Evolutionary conservation across 306 rosid genomes (phyloP), one percentile per base, ranked within the genome.

Genomic region (Vigna trinervia): DNA sequence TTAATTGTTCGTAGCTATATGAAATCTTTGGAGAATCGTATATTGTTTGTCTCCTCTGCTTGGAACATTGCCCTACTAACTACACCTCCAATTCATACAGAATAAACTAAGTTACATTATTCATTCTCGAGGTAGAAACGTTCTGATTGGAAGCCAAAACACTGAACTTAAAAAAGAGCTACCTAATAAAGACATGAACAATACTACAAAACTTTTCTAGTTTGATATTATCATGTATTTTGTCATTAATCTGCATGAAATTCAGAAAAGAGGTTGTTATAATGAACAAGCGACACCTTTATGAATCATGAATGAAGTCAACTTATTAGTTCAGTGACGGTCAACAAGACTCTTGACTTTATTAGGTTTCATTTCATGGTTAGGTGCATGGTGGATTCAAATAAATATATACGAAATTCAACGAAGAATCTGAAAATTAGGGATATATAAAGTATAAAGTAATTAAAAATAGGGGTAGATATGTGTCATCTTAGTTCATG

Each of bases 271-370:
- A 6, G 12, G 39, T 74, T 10, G 8, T 8, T 41, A 5, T 15
- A 58, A 36, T 23, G 26, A 48, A 58, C 71, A 68, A 75, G 64
- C 59, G 71, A 26, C n/a, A 19, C 65, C 72, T 74, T 68, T 36
- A n/a, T 36, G 47, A 45, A 45, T 45, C 12, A 19, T 13, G 15
- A 30, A 17, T 50, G 17, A n/a, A 56, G 46, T 65, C 30, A 51
- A 50, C 8, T 64, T 3, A 14, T 61, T 61, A 62, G 12, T 62
- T 14, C 13, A 10, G 32, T 32, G 19, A 12, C 6, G 12, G 68
- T 15, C 22, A 15, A 14, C 20, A 34, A 13, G 14, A 5, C 12
- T 28, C 39, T 59, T 61, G 43, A 14, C 45, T 14, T 34, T 30
- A 30, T 30, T 4, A 30, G 38, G 6, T 34, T 34, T 34, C 9